Base-by-base conservation (phyloP, 2,329 filamentous ascomycete genomes). In the Botrytis fabae region DNA sequence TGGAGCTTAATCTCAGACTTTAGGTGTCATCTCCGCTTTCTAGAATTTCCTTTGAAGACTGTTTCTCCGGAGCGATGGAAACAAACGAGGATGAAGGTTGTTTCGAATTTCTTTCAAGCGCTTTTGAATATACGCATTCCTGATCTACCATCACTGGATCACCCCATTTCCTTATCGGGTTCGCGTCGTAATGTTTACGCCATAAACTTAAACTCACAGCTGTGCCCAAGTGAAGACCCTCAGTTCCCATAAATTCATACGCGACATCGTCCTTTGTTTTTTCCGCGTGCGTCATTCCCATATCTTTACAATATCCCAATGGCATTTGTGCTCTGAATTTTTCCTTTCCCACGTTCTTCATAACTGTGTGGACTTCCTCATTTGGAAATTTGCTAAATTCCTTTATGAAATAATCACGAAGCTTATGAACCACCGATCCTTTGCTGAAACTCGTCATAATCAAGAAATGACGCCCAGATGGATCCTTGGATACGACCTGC, bases 161-260 rank as follows among this genome's bases (percentile, higher is more conserved):
- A 32, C 6, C 48, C 65, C 65, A 68, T 32, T 16, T 9, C 20
- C 3, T 32, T 0, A 0, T 0, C n/a, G n/a, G 18, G 22, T 42
- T 0, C 14, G 0, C 4, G 4, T 57, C 48, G 35, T 42, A 57
- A 4, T 57, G 9, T 5, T 38, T 28, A 2, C 48, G 48, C 46
- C 46, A 57, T 25, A 68, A 57, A 57, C 48, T 57, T 51, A 68
- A 42, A 14, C 65, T 38, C 35, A 57, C 35, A 28, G 65, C 65
- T 42, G 12, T 28, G 25, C 65, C 65, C 35, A 68, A 42, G 12
- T 68, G 48, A 57, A 68, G 12, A 40, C 48, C 65, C 2, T 16
- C 25, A 1, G 5, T 22, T 28, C 5, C 35, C 10, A 9, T 8
- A 22, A 32, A 68, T 14, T 42, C 25, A 16, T 9, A 4, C 22